Base-by-base conservation (phyloP, 1,284 basidiomycete species). In the Kwoniella shivajii region DNA sequence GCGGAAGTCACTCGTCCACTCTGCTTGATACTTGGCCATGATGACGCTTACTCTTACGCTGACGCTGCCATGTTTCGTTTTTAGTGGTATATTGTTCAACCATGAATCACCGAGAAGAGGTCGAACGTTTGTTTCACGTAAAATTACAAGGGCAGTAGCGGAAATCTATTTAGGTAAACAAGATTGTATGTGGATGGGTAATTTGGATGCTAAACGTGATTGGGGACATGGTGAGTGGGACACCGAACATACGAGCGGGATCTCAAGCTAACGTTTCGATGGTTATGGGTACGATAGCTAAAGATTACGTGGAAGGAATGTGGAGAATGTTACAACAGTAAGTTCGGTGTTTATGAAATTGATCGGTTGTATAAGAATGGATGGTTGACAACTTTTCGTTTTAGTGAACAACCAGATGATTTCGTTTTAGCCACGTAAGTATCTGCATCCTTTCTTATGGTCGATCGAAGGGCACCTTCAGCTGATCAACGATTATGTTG, bases 291-390 rank as follows among this genome's bases (percentile, higher is more conserved):
- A 31, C 30, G 43, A 26, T 59, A 89, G 89, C 89, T 49, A 85
- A 84, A 62, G 90, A 92, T 56, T 92, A 92, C 69, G 87, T 91
- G 11, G 91, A 93, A 78, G 92, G 92, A 41, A 94, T 95, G 92
- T 95, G 92, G 91, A 83, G 84, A 68, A 92, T 95, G 85, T 84
- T 95, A 27, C 92, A 95, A 76, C 91, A 93, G 74, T 82, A 85
- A 45, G 58, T 52, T 3, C 11, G 6, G 3, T 29, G 7, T 29
- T 27, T 13, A 9, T 20, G n/a, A n/a, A n/a, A n/a, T n/a, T n/a
- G n/a, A n/a, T n/a, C n/a, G n/a, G n/a, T n/a, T n/a, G n/a, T n/a
- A n/a, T n/a, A n/a, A n/a, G n/a, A n/a, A n/a, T n/a, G n/a, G n/a
- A n/a, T 16, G 27, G n/a, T 22, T n/a, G n/a, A n/a, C n/a, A n/a